A percentile compares a stretch with the other conserved stretches of the same genome.
Conservation (phyloP, 2,329 filamentous ascomycete genomes). For the Ophiostoma quercus region DNA sequence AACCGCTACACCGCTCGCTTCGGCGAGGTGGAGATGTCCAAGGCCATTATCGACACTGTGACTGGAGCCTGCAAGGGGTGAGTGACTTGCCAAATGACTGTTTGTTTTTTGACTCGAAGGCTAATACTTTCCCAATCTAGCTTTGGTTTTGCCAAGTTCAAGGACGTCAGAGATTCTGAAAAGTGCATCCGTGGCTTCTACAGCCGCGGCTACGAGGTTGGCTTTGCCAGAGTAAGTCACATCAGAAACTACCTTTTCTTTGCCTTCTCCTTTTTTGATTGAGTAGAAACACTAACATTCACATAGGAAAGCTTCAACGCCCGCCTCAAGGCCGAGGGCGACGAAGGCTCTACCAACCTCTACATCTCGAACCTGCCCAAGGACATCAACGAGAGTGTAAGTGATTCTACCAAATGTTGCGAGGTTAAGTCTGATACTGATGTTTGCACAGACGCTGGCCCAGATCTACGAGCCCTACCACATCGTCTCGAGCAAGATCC, state of each 20-base stretch:
- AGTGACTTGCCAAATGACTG: slow-evolving; percentile 28
- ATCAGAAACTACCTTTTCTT: background rate
- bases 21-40: slow-evolving; percentile 90
- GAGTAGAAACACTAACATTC: slow-evolving; percentile 22
- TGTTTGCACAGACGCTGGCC: slow-evolving; percentile 60
- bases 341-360: slow-evolving; percentile 84
- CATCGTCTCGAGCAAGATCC: slow-evolving; percentile 90
- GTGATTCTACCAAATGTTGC: slow-evolving; percentile 32
- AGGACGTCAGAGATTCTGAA: slow-evolving; percentile 79
- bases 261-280: background rate
- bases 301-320: slow-evolving; percentile 92
- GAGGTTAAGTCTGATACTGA: background rate
- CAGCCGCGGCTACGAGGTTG: slow-evolving; percentile 91
- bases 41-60: slow-evolving; percentile 94
- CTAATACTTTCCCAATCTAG: slow-evolving; percentile 42
- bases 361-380: slow-evolving; percentile 97
- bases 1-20: slow-evolving; percentile 79
- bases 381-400: slow-evolving; percentile 80
- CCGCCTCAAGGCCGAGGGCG: slow-evolving; percentile 91
- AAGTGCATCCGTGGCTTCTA: slow-evolving; percentile 95
- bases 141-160: slow-evolving; percentile 97
- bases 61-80: slow-evolving; percentile 96
- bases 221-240: slow-evolving; percentile 75
- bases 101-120: background rate
- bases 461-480: slow-evolving; percentile 74